These are phyloP conservation scores for Fraxinus baroniana DNA, from an alignment of 305 asterid species.

Conservation along the genomic window DNA sequence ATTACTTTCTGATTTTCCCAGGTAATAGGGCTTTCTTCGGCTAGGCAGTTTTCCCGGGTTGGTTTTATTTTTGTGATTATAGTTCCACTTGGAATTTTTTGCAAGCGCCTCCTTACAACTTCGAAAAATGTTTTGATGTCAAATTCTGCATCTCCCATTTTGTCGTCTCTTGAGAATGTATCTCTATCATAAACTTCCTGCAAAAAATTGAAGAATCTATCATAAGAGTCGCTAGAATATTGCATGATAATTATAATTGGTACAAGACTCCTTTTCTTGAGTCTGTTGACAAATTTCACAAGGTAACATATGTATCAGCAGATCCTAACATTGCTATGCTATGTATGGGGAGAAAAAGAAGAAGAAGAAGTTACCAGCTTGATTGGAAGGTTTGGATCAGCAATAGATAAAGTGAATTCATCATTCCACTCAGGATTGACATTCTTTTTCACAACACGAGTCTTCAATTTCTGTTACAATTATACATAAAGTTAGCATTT, in stretches of 20 bases:
- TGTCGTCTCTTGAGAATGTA: conserved; percentile 10
- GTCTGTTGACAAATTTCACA: background rate
- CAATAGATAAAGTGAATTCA: conserved; percentile 3
- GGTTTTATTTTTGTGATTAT: conserved; percentile 15
- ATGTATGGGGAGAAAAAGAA: background rate
- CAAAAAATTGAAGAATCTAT: background rate
- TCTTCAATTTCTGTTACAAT: conserved; percentile 14
- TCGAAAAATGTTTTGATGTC: conserved; percentile 7
- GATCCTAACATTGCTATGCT: background rate
- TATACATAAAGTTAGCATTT: background rate
- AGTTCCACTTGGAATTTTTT: conserved; percentile 6
- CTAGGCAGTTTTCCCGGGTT: conserved; percentile 8
- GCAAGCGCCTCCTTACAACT: background rate
- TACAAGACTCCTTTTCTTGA: background rate
- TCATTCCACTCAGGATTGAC: conserved; percentile 19
- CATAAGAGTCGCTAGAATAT: background rate
- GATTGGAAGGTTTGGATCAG: conserved; percentile 13
- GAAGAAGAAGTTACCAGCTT: background rate
- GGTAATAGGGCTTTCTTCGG: conserved; percentile 4
- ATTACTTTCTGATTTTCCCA: conserved; percentile 17
- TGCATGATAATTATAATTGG: background rate
- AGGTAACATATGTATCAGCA: background rate
- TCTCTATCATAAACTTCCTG: conserved; percentile 20
- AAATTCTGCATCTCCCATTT: conserved; percentile 22
- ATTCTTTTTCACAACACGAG: conserved; percentile 6